These are phyloP conservation scores for Neurospora pannonica DNA, from an alignment of 495 filamentous ascomycete species.

Conservation along the genomic window DNA sequence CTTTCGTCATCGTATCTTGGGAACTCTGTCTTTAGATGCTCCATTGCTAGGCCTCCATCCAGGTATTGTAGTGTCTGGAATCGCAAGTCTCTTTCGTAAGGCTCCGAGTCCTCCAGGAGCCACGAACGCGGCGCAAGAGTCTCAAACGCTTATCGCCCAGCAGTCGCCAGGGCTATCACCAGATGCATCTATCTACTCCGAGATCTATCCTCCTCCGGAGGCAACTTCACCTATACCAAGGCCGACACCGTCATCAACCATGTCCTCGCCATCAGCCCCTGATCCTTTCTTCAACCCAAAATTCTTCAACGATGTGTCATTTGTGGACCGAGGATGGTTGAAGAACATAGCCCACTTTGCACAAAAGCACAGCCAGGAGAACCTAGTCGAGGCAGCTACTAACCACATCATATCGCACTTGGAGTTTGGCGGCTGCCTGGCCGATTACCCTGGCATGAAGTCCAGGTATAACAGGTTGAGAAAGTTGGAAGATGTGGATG, in stretches of 20 bases:
- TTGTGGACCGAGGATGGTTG: constrained; percentile 55
- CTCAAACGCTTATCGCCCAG: neutral
- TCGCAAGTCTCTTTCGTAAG: constrained; percentile 64
- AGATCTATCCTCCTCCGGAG: constrained; percentile 20
- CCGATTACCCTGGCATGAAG: constrained; percentile 62
- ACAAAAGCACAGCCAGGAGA: constrained; percentile 61
- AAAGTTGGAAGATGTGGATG: constrained; percentile 57
- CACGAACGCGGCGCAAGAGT: constrained; percentile 10
- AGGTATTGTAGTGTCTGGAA: constrained; percentile 69
- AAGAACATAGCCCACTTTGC: constrained; percentile 65
- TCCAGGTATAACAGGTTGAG: constrained; percentile 58
- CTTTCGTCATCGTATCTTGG: constrained; percentile 70
- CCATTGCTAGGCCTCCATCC: constrained; percentile 87
- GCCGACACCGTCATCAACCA: constrained; percentile 9
- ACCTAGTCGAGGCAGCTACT: constrained; percentile 57
- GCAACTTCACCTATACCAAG: constrained; percentile 12
- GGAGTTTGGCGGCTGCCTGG: constrained; percentile 72
- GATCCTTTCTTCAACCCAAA: constrained; percentile 65
- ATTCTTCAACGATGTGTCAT: constrained; percentile 61
- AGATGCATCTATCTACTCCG: constrained; percentile 27
- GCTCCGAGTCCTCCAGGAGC: constrained; percentile 31
- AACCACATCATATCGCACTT: constrained; percentile 69
- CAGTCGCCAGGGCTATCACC: constrained; percentile 17
- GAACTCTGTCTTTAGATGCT: constrained; percentile 75
- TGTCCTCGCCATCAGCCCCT: constrained; percentile 1